phyloP scores from a whole-genome alignment of 768 basidiomycete species.

The Russula brevipes region DNA sequence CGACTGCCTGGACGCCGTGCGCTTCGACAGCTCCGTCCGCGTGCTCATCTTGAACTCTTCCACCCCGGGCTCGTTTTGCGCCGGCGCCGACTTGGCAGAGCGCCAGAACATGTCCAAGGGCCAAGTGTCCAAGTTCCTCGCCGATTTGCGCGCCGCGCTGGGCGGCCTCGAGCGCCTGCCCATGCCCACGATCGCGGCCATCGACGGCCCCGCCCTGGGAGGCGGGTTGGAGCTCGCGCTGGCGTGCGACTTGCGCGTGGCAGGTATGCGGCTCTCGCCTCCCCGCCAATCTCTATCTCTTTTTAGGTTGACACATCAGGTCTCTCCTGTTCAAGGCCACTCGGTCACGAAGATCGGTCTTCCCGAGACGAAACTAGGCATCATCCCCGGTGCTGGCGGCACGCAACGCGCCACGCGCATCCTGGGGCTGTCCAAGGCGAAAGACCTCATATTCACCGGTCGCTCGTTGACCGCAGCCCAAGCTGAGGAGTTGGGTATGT shows the following conservation, averaged over 20 bases:
- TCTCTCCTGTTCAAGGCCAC: conserved; percentile 42
- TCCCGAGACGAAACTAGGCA: conserved; percentile 71
- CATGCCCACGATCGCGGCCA: conserved; percentile 86
- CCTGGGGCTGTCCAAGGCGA: conserved; percentile 73
- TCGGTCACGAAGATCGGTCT: conserved; percentile 81
- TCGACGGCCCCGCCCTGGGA: conserved; percentile 89
- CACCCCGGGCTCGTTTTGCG: conserved; percentile 75
- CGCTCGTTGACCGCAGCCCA: conserved; percentile 60
- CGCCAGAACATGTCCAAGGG: conserved; percentile 72
- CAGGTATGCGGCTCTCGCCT: conserved; percentile 46
- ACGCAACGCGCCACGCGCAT: conserved; percentile 79
- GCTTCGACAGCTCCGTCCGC: conserved; percentile 57
- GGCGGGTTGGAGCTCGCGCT: conserved; percentile 88
- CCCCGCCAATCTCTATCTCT: too few species aligned
- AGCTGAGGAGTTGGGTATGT: conserved; percentile 64
- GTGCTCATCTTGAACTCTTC: conserved; percentile 81
- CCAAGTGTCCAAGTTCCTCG: conserved; percentile 74
- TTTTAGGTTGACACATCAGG: too few species aligned
- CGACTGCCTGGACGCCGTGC: conserved; percentile 14
- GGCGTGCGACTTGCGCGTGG: conserved; percentile 86
- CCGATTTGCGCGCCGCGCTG: conserved; percentile 63
- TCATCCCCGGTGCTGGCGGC: conserved; percentile 89
- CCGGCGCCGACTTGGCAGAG: conserved; percentile 87
- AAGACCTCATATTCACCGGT: conserved; percentile 82
- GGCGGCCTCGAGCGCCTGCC: conserved; percentile 74